phyloP scores from a whole-genome alignment of 108 stramenopile genomes.

The Chaetoceros tenuissimus region DNA sequence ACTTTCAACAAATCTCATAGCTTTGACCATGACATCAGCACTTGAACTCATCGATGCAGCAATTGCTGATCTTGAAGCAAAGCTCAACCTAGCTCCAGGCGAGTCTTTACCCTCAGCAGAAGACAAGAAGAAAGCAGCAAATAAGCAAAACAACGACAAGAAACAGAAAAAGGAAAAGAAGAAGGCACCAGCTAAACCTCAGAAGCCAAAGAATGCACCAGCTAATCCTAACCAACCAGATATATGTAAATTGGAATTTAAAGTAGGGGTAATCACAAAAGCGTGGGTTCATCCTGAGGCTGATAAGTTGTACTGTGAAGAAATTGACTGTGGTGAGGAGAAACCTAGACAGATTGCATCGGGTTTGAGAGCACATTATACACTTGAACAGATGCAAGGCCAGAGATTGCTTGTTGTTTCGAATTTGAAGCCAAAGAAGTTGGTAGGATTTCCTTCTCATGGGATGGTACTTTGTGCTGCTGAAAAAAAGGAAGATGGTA shows the following conservation, averaged over 20 bases:
- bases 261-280: conserved; percentile 82
- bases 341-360: conserved; percentile 83
- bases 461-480: conserved; percentile 99
- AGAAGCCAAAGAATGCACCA: conserved; percentile 11
- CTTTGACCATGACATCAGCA: conserved; percentile 19
- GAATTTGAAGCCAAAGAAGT: conserved; percentile 96
- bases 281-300: conserved; percentile 96
- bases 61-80: conserved; percentile 70
- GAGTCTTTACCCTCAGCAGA: conserved; percentile 4
- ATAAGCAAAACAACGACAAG: background rate
- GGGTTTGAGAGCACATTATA: conserved; percentile 84
- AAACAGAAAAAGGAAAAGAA: conserved; percentile 8
- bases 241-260: conserved; percentile 85
- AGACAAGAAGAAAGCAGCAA: conserved; percentile 3
- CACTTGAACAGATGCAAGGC: conserved; percentile 84
- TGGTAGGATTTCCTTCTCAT: conserved; percentile 89
- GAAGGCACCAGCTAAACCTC: conserved; percentile 12
- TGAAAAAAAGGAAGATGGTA: conserved; percentile 44
- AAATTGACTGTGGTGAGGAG: conserved; percentile 94
- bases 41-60: conserved; percentile 62
- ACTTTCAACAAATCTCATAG: no score
- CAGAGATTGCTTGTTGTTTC: conserved; percentile 87
- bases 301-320: conserved; percentile 96
- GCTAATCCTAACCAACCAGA: conserved; percentile 44
- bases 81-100: conserved; percentile 58